Evolutionary conservation across 306 rosid genomes (phyloP), one percentile per base, ranked within the genome.

Genomic region (Pterocarpus macrocarpus): DNA sequence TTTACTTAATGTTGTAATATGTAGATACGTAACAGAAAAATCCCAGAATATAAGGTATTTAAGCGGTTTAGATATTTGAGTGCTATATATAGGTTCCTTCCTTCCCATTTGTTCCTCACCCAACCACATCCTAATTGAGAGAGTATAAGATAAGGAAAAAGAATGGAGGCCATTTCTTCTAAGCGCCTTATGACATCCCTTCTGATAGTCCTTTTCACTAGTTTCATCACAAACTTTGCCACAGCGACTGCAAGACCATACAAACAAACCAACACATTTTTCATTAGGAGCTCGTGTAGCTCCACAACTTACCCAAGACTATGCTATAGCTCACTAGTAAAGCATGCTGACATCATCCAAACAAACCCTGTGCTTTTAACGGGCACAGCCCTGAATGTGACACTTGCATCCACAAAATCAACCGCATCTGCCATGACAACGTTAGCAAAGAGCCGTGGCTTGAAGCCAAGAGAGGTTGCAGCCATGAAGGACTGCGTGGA

Each of bases 401-500:
- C 97, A 0, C 90, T 91, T 15, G 82, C 89, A 0, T 84, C 94
- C 0, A 85, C 86, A 0, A 90, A 87, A 76, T 52, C 86, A 8
- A 84, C 98, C 16, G 67, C 91, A 0, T 8, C 43, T 22, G 34
- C 71, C 76, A 87, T 92, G 56, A 55, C 73, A 2, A 57, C 50
- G 0, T 78, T 94, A 13, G 81, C 87, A 0, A 85, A 81, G 69
- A 62, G 78, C 7, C 84, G 8, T 0, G 88, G 90, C 0, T 5
- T 91, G 76, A 84, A 76, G 38, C 89, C 88, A 0, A 81, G 78
- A 66, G 92, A 85, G 83, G 81, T 53, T 2, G 88, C 86, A 0
- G 97, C 97, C 2, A 87, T 92, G 87, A 85, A 68, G 28, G 98
- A 92, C 81, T 95, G 98, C 2, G 52, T 95, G 22, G 97, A 95